These are phyloP conservation scores for Deinandra increscens DNA, from an alignment of 129 eudicot species.

Conservation along the genomic window DNA sequence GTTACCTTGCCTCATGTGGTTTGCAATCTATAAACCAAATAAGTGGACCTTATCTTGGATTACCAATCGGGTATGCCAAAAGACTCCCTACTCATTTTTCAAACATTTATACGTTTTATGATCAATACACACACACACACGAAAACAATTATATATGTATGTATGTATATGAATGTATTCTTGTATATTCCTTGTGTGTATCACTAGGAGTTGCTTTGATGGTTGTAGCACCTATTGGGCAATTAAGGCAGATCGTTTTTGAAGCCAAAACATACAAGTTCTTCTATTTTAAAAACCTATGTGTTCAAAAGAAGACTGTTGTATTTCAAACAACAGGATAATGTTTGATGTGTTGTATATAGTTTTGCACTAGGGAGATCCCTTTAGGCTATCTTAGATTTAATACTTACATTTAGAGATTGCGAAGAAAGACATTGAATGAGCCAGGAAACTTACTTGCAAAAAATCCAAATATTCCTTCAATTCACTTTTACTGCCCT, in stretches of 20 bases:
- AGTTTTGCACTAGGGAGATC: constrained; percentile 8
- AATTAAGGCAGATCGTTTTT: constrained; percentile 63
- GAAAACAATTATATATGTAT: background rate
- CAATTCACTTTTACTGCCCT: constrained; percentile 6
- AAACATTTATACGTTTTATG: background rate
- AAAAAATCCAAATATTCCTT: constrained; percentile 11
- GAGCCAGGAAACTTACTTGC: constrained; percentile 22
- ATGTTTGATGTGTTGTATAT: constrained; percentile 9
- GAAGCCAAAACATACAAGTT: constrained; percentile 67
- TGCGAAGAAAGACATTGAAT: constrained; percentile 15
- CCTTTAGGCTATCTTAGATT: constrained; percentile 16
- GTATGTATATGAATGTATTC: background rate
- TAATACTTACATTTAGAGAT: background rate
- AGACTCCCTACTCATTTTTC: background rate
- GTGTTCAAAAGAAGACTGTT: background rate
- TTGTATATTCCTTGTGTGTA: constrained; percentile 54
- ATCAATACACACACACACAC: background rate
- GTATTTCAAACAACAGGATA: background rate
- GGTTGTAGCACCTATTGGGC: constrained; percentile 78
- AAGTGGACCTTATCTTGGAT: constrained; percentile 23
- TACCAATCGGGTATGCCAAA: constrained; percentile 50
- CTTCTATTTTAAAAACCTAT: constrained; percentile 44
- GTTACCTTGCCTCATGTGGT: constrained; percentile 90
- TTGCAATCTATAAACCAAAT: constrained; percentile 58
- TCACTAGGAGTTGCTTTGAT: constrained; percentile 57